Evolutionary conservation across 495 filamentous ascomycete species (phyloP), one percentile per base, ranked within the genome.

Genomic region (Aspergillus conjunctus): DNA sequence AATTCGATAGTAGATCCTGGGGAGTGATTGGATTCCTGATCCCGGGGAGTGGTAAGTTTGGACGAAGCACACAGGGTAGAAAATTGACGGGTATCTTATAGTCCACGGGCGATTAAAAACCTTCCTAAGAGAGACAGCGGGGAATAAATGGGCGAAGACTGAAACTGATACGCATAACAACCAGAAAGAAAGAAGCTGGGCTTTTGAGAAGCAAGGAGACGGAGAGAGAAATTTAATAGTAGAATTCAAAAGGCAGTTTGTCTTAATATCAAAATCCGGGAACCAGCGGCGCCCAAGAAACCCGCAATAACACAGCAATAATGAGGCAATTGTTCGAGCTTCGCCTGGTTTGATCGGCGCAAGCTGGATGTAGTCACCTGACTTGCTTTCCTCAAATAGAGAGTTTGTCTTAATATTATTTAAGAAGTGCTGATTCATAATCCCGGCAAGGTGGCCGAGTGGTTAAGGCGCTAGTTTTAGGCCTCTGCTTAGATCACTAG

Each of bases 341-440:
- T 58, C 30, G 45, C 43, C 50, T 22, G 56, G 55, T 59, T 41
- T 58, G 64, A 51, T 50, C 46, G 30, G 41, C 54, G 21, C 56
- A 41, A 59, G 59, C 54, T 61, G 52, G 45, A 59, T 37, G 10
- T 0, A n/a, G 55, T 60, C 66, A 68, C 59, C 10, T 68, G 66
- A 65, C 26, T 22, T 50, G 21, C 7, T 20, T 34, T 33, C 10
- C 9, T n/a, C n/a, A n/a, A n/a, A n/a, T n/a, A n/a, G n/a, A n/a
- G n/a, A n/a, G n/a, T n/a, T n/a, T n/a, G n/a, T n/a, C n/a, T n/a
- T n/a, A n/a, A n/a, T n/a, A n/a, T n/a, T n/a, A n/a, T n/a, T n/a
- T n/a, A n/a, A n/a, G n/a, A n/a, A 26, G 5, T 26, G 26, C 26
- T 26, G 2, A 26, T 26, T 26, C 26, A 26, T 26, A 26, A 26